A percentile compares a stretch with the other conserved stretches of the same genome.
Evolutionary conservation across 148 eudicot genomes (phyloP).

Genomic region (Gaultheria prostrata): DNA sequence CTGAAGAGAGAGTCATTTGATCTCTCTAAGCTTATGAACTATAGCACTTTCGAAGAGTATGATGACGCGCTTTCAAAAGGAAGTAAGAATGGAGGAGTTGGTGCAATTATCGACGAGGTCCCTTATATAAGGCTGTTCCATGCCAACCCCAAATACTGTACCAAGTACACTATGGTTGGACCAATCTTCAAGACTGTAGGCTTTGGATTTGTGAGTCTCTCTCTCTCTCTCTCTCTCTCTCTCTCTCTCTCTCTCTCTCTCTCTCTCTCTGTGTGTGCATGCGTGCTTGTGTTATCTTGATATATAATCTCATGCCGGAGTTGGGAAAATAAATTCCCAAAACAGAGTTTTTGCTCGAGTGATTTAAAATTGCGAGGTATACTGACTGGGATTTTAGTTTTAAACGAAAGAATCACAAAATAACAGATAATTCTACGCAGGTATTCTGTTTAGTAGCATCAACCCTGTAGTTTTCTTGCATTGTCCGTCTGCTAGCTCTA

Average conservation of each 20-base stretch:
- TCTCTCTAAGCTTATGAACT: not conserved
- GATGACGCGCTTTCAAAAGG: conserved; percentile 30
- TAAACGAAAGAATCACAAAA: not conserved
- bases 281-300: not conserved
- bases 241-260: not conserved
- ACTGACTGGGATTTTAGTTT: not conserved
- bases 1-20: not conserved
- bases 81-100: conserved; percentile 37
- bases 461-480: not conserved
- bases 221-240: not conserved
- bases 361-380: not conserved
- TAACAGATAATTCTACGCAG: not conserved
- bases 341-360: not conserved
- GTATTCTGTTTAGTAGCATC: not conserved
- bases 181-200: conserved; percentile 31
- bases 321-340: not conserved
- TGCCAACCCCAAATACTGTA: conserved; percentile 22
- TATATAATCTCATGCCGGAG: not conserved
- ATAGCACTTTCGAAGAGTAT: conserved; percentile 14
- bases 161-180: conserved; percentile 32
- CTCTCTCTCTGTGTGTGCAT: too few relatives aligned
- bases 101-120: conserved; percentile 34
- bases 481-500: not conserved
- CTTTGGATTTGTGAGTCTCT: conserved; percentile 36
- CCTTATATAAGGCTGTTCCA: conserved; percentile 36